Base-by-base conservation (phyloP, 805 yeast genomes). In the Alloascoidea africana region DNA sequence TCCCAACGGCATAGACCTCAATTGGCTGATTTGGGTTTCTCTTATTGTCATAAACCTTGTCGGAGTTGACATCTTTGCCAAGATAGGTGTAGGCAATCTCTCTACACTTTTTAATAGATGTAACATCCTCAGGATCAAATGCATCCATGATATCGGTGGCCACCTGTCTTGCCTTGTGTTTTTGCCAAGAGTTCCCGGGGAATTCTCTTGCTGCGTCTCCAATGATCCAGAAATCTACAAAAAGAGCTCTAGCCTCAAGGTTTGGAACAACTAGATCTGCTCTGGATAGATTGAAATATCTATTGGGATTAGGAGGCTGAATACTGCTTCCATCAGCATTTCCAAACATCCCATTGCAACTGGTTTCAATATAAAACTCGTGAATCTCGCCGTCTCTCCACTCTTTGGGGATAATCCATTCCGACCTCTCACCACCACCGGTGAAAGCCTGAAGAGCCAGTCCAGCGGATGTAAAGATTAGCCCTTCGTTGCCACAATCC, bases 321-420 rank as follows among this genome's bases (percentile, higher is more conserved):
- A 79, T 81, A 35, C 49, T 52, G 14, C 47, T 41, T 19, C 70
- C 68, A 33, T 62, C 55, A 34, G 81, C 79, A 44, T 74, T 70
- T 8, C 95, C 95, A 54, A 81, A 84, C 91, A 89, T 89, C 14
- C 94, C 93, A 59, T 89, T 91, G 54, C 96, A 89, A 8, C 91
- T 82, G 51, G 85, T 76, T 55, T 89, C 98, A 39, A 91, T 60
- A 55, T 82, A 91, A 47, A 87, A 84, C 2, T 54, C 53, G 51
- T 80, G 82, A 46, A 71, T 66, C 8, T 65, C 58, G 4, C 70
- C 62, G 38, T 59, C 66, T 44, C 61, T 63, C 66, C 78, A 71
- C 4, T 55, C 54, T 5, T 63, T 54, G 1, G 93, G 91, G 33
- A 86, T 48, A 15, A 65, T 67, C 60, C 79, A 84, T 42, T 82